These are phyloP conservation scores for Paspalum vaginatum DNA, from an alignment of 176 grass and related monocot genomes.

Conservation along the genomic window DNA sequence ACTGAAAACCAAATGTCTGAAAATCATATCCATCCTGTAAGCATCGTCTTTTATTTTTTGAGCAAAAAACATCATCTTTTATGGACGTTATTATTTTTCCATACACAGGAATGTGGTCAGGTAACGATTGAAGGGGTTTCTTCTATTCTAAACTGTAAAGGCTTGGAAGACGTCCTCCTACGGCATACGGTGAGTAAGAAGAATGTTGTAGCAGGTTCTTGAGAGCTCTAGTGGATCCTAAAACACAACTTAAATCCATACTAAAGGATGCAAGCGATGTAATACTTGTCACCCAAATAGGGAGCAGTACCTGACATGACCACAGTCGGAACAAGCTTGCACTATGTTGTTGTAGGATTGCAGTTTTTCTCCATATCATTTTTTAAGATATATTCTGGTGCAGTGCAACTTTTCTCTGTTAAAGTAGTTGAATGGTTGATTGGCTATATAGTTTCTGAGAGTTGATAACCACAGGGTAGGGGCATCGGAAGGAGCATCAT, in stretches of 20 bases:
- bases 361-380: not conserved
- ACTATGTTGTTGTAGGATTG: not conserved
- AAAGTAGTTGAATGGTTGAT: not conserved
- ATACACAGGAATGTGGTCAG: slow-evolving; percentile 74
- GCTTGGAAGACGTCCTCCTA: slow-evolving; percentile 73
- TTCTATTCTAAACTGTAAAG: slow-evolving; percentile 79
- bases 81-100: not conserved
- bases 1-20: not conserved
- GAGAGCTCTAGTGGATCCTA: not conserved
- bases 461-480: slow-evolving; percentile 55
- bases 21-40: slow-evolving; percentile 1
- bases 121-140: slow-evolving; percentile 68
- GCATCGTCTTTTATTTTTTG: not conserved
- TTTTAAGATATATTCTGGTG: not conserved
- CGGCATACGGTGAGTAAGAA: slow-evolving; percentile 73
- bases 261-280: not conserved
- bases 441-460: slow-evolving; percentile 6
- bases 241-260: not conserved
- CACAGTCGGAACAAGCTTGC: not conserved
- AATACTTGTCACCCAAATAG: not conserved
- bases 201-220: not conserved
- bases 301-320: not conserved
- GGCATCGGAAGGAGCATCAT: slow-evolving; percentile 70
- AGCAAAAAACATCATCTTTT: not conserved
- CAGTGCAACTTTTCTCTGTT: not conserved